phyloP scores from a whole-genome alignment of 2,329 filamentous ascomycete species.

The Fonsecaea pugnacius region DNA sequence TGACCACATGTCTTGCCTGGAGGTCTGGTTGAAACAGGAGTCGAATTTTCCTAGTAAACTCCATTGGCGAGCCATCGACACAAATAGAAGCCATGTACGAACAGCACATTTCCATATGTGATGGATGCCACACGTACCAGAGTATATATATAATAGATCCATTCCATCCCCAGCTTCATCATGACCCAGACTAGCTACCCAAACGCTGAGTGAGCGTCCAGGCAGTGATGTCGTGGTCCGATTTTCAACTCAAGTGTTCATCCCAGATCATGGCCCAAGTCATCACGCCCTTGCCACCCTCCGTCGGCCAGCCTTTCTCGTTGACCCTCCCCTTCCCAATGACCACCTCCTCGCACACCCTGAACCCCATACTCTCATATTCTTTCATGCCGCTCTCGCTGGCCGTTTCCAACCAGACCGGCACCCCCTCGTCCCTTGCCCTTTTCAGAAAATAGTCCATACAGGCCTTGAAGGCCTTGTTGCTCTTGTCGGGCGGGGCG shows the following conservation, averaged over 20 bases:
- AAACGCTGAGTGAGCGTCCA: not conserved
- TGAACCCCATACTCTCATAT: slow-evolving; percentile 34
- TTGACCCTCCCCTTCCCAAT: slow-evolving; percentile 34
- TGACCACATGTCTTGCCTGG: not conserved
- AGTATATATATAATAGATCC: not conserved
- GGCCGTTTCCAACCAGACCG: slow-evolving; percentile 35
- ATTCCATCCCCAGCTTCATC: not conserved
- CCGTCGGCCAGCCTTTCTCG: slow-evolving; percentile 32
- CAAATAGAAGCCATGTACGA: not conserved
- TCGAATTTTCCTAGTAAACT: not conserved
- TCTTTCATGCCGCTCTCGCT: slow-evolving; percentile 30
- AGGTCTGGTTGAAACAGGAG: not conserved
- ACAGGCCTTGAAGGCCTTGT: slow-evolving; percentile 28
- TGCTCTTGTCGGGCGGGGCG: slow-evolving; percentile 20
- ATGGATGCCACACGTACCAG: not conserved
- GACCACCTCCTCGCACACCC: slow-evolving; percentile 34
- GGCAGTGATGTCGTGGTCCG: not conserved
- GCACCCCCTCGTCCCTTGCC: slow-evolving; percentile 33
- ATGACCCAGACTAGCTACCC: not conserved
- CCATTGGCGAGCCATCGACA: not conserved
- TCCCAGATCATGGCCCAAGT: slow-evolving; percentile 38
- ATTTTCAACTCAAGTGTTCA: slow-evolving; percentile 29
- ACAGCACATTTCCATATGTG: not conserved
- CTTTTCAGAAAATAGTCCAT: slow-evolving; percentile 33
- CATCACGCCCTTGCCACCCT: slow-evolving; percentile 35